phyloP scores from a whole-genome alignment of 2,329 filamentous ascomycete genomes.

The Exophiala lecanii-corni region DNA sequence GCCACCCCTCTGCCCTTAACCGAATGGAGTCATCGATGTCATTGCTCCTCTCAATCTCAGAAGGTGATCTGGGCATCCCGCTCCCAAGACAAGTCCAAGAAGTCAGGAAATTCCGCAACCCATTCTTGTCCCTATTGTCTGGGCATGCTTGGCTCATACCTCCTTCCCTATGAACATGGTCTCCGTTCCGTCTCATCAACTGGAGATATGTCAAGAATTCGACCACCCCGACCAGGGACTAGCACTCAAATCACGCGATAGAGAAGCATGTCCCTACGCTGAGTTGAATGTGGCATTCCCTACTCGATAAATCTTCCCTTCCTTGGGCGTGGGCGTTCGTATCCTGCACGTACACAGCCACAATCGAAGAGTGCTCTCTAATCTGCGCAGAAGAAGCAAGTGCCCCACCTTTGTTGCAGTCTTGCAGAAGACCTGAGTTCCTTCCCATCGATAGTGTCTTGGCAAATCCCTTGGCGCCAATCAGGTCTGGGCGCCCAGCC shows the following conservation, averaged over 20 bases:
- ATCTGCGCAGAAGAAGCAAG: background rate
- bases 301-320: no score
- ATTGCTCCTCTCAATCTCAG: constrained; percentile 1
- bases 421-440: background rate
- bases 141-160: background rate
- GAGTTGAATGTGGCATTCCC: no score
- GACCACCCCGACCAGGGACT: no score
- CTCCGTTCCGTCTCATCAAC: no score
- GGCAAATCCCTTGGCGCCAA: constrained; percentile 11
- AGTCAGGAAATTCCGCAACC: constrained; percentile 1
- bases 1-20: background rate
- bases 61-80: constrained; percentile 3
- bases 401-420: constrained; percentile 2
- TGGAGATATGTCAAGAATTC: background rate
- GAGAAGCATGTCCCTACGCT: no score
- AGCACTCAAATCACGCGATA: no score
- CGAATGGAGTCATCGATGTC: background rate
- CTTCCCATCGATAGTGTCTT: constrained; percentile 9
- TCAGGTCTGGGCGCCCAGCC: constrained; percentile 15
- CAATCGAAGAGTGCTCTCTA: background rate
- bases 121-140: background rate
- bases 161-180: no score
- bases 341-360: constrained; percentile 1
- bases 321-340: no score
- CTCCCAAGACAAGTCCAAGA: constrained; percentile 2